Evolutionary conservation across 371 early-diverging fungal genomes (phyloP), one percentile per base, ranked within the genome.

Genomic region (Lichtheimia hyalospora): DNA sequence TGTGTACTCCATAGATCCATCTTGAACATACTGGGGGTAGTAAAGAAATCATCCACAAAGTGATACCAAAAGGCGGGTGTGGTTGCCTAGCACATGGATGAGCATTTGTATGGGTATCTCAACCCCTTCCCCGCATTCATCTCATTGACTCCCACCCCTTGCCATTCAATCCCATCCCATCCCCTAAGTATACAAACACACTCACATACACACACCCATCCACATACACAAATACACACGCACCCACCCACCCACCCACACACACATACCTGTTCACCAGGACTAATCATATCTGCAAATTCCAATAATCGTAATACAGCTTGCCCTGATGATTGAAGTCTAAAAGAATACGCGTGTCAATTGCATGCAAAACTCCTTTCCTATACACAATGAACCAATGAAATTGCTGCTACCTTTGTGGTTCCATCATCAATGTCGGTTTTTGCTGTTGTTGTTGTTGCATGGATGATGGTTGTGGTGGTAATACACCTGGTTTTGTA

Each of bases 241-340:
- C 46, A 46, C 46, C 13, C n/a, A 18, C 46, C 2, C 0, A 5
- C 0, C 5, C 46, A 46, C 21, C 2, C 10, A 49, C 20, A 39
- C n/a, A 18, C 16, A 57, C 58, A 34, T 57, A 57, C 58, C 58
- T 46, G 49, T 49, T 27, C 58, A 12, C 49, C 58, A n/a, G 58
- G 49, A 28, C 58, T 49, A 12, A 57, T 49, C 25, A 49, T 25
- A 18, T 57, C 58, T 14, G 58, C 58, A 57, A 57, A 57, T 28
- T 57, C 28, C 21, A 57, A 49, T 40, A 57, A 40, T n/a, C 58
- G 58, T 13, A 57, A 24, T 15, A 57, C 49, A 4, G 58, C 58
- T 21, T 57, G 46, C 7, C 58, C 58, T 14, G 58, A 34, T 6
- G 24, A 21, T 39, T 27, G 40, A 5, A 23, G 28, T 21, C 52